Conservation (phyloP, 768 basidiomycete species). For the Pisolithus microcarpus region DNA sequence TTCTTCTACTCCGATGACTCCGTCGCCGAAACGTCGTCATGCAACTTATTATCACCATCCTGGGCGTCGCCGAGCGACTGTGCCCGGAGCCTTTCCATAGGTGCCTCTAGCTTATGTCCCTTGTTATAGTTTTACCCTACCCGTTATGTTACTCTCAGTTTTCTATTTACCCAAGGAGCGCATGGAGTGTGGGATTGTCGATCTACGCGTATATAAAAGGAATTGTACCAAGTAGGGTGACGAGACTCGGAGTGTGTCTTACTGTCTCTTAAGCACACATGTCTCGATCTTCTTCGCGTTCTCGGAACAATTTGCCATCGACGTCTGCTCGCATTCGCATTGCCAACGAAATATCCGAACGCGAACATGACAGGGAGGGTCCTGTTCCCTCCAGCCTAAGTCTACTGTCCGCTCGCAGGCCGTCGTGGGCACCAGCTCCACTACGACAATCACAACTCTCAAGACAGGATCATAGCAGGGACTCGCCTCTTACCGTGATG, state of each 20-base stretch:
- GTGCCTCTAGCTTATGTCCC: conserved; percentile 10
- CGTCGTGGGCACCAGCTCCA: conserved; percentile 27
- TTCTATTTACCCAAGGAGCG: too few species aligned
- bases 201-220: too few species aligned
- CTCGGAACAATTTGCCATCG: conserved; percentile 7
- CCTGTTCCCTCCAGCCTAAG: conserved; percentile 24
- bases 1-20: conserved; percentile 18
- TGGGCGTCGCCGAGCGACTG: conserved; percentile 45
- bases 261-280: conserved; percentile 1
- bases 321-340: conserved; percentile 19
- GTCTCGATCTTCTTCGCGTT: conserved; percentile 24
- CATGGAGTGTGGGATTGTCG: too few species aligned
- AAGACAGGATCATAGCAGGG: conserved; percentile 15
- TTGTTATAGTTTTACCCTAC: conserved; percentile 4
- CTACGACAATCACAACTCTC: conserved; percentile 16
- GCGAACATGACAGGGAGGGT: conserved; percentile 18
- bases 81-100: conserved; percentile 53
- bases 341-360: conserved; percentile 9
- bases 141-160: too few species aligned
- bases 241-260: too few species aligned
- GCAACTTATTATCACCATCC: conserved; percentile 86
- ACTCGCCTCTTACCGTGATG: conserved; percentile 25
- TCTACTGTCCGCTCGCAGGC: conserved; percentile 27
- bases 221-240: too few species aligned
- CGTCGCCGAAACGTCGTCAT: conserved; percentile 51